Conservation (phyloP, 78 protist genomes). For the Kipferlia bialata region DNA sequence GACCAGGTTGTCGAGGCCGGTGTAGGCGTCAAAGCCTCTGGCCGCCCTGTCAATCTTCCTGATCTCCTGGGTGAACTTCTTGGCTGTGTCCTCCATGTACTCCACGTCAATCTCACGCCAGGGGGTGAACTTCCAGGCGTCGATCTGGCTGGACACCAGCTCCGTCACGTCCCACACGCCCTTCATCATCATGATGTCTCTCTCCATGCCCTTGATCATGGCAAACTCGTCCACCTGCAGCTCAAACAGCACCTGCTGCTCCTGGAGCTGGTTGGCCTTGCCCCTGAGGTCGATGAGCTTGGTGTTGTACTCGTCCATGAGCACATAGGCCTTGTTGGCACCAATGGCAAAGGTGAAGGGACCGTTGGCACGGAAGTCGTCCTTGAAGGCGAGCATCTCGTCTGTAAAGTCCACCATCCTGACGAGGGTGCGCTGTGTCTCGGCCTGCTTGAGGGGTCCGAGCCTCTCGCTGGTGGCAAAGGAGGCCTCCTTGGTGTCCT, state of each 20-base stretch:
- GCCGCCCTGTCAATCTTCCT: not conserved
- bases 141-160: conserved; percentile 14
- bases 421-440: not conserved
- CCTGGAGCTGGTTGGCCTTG: not conserved
- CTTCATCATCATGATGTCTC: conserved; percentile 25
- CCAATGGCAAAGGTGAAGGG: not conserved
- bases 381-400: not conserved
- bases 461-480: not conserved
- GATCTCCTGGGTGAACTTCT: conserved; percentile 19
- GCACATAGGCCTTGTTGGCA: not conserved
- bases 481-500: not conserved
- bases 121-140: conserved; percentile 21
- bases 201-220: conserved; percentile 27
- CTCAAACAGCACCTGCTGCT: not conserved
- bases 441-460: not conserved
- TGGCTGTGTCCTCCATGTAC: conserved; percentile 31
- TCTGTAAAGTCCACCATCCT: not conserved
- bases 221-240: conserved; percentile 40
- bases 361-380: not conserved
- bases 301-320: not conserved
- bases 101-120: conserved; percentile 51
- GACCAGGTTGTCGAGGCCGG: conserved; percentile 36
- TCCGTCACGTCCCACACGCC: conserved; percentile 46
- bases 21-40: conserved; percentile 30
- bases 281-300: not conserved